Evolutionary conservation across 1,284 basidiomycete genomes (phyloP), one percentile per base, ranked within the genome.

Genomic region (Lentinula novae-zelandiae): DNA sequence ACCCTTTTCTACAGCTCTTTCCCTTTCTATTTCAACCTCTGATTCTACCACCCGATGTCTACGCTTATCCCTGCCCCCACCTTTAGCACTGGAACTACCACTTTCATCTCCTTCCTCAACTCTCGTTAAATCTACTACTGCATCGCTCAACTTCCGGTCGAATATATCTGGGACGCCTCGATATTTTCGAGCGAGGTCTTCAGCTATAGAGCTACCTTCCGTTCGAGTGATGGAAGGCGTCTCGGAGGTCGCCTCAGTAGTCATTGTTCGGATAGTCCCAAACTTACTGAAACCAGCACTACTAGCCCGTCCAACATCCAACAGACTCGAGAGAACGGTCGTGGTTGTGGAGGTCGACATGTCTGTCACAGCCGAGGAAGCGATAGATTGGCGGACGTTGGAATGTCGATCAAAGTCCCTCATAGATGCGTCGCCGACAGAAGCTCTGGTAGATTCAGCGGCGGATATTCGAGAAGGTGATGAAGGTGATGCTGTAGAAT

Each of bases 231-330:
- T 76, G 20, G 86, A 89, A 20, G 84, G 84, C 40, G 77, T 73
- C 67, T 89, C 81, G 46, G 87, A 89, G 17, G 89, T 92, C 63
- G 86, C 78, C 64, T 90, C 89, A 39, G 90, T 92, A 39, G 86
- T 91, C 63, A 86, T 75, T 31, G 90, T 92, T 65, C 88, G 80
- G 65, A 92, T 84, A n/a, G 90, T 92, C 40, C 86, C 88, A 70
- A 83, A 92, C 70, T 83, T 85, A 70, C 82, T 84, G 64, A 76
- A 76, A 61, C 72, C 75, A 59, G 69, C 71, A 67, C 73, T 76
- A 60, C 72, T 77, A 54, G 71, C 75, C 60, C 78, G 73, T 48
- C 76, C 74, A 51, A 77, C 71, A 65, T 89, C 86, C 60, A 90
- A 73, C 60, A 90, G 72, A 65, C 86, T 90, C 60, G 89, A 90